These are phyloP conservation scores for Aspergillus sp. DNA, from an alignment of 2,329 filamentous ascomycete species.

Conservation along the genomic window DNA sequence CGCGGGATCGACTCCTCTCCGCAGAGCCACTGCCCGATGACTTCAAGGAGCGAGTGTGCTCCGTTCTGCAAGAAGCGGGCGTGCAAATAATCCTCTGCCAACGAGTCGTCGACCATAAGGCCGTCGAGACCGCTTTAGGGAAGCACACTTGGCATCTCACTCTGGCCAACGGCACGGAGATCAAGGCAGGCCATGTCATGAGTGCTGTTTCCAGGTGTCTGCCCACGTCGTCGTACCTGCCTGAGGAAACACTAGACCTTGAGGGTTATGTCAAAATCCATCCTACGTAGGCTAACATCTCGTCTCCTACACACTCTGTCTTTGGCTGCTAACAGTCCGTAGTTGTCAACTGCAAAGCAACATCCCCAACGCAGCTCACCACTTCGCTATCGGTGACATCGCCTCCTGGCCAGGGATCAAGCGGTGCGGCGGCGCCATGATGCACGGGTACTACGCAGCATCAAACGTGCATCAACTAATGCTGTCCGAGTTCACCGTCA, in stretches of 20 bases:
- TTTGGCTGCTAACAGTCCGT: not conserved
- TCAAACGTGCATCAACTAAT: slow-evolving; percentile 61
- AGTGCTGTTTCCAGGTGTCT: slow-evolving; percentile 58
- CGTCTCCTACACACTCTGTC: not conserved
- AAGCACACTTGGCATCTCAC: slow-evolving; percentile 36
- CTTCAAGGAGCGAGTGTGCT: slow-evolving; percentile 52
- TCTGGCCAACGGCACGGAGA: slow-evolving; percentile 52
- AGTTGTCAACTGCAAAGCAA: slow-evolving; percentile 49
- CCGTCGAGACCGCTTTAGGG: slow-evolving; percentile 8
- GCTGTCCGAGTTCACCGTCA: slow-evolving; percentile 33
- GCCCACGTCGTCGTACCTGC: slow-evolving; percentile 58
- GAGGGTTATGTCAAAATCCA: slow-evolving; percentile 60
- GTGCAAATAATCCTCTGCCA: slow-evolving; percentile 38
- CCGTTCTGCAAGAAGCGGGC: slow-evolving; percentile 52
- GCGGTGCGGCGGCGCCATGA: slow-evolving; percentile 67
- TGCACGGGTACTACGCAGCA: slow-evolving; percentile 59
- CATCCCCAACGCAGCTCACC: slow-evolving; percentile 50
- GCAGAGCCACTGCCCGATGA: slow-evolving; percentile 63
- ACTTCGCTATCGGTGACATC: slow-evolving; percentile 65
- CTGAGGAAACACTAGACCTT: slow-evolving; percentile 49
- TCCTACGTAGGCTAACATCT: slow-evolving; percentile 29
- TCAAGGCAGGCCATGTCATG: slow-evolving; percentile 58
- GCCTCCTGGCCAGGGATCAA: slow-evolving; percentile 69
- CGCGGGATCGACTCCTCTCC: slow-evolving; percentile 60
- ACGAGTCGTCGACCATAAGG: slow-evolving; percentile 18